These are phyloP conservation scores for Penicillium pulvis DNA, from an alignment of 495 filamentous ascomycete species.

Conservation along the genomic window DNA sequence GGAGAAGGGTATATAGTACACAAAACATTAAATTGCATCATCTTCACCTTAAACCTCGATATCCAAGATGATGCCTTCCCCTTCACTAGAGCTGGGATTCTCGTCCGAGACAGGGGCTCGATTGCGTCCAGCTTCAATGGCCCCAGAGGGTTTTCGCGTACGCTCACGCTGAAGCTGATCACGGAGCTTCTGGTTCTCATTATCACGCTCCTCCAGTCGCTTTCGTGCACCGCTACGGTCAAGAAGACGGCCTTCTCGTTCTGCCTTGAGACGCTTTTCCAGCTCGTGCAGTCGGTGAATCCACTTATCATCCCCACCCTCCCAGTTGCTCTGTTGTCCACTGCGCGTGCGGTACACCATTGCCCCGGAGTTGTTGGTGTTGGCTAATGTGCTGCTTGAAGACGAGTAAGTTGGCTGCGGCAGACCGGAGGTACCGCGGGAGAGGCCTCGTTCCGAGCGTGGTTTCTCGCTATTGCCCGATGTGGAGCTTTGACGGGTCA, in stretches of 20 bases:
- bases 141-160: conserved; percentile 37
- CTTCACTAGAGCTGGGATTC: conserved; percentile 46
- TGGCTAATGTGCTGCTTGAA: conserved; percentile 36
- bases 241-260: conserved; percentile 81
- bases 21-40: conserved; percentile 10
- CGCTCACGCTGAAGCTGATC: conserved; percentile 69
- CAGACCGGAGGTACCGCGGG: conserved; percentile 39
- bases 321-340: conserved; percentile 23
- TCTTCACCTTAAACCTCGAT: conserved; percentile 36
- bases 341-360: conserved; percentile 37
- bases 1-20: conserved; percentile 25
- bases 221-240: conserved; percentile 83
- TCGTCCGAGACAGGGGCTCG: conserved; percentile 28
- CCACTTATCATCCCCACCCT: conserved; percentile 68
- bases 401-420: conserved; percentile 40
- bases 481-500: conserved; percentile 53
- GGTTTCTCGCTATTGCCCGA: conserved; percentile 29
- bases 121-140: conserved; percentile 16
- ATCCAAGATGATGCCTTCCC: conserved; percentile 46
- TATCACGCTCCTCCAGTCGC: conserved; percentile 79
- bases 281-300: conserved; percentile 81
- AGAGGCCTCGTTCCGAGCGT: conserved; percentile 27
- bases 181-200: conserved; percentile 73
- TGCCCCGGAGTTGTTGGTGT: conserved; percentile 35
- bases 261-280: conserved; percentile 84